phyloP scores from a whole-genome alignment of 805 yeast species.

The Suhomyces pyralidae region DNA sequence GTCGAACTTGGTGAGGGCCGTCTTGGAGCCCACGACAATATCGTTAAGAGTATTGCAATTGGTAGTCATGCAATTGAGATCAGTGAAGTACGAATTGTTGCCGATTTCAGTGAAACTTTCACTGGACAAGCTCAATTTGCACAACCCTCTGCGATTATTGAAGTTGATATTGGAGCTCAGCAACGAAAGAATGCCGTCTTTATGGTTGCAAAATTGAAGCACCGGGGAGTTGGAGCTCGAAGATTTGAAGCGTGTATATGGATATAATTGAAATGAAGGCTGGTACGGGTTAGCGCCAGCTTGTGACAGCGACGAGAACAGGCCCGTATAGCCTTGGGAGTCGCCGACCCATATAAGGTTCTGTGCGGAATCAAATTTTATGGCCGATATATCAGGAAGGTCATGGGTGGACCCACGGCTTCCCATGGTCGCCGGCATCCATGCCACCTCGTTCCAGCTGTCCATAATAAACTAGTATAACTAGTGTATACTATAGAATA shows the following conservation, averaged over 20 bases:
- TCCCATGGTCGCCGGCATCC: conserved; percentile 10
- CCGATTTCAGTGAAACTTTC: conserved; percentile 10
- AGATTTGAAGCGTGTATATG: conserved; percentile 37
- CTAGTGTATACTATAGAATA: too few species aligned
- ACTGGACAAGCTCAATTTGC: conserved; percentile 15
- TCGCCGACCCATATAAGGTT: conserved; percentile 89
- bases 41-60: conserved; percentile 30
- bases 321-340: conserved; percentile 45
- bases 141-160: conserved; percentile 34
- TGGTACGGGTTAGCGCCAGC: conserved; percentile 16
- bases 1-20: conserved; percentile 30
- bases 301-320: conserved; percentile 22
- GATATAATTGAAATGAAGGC: conserved; percentile 21
- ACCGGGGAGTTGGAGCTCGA: conserved; percentile 21
- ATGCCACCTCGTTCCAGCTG: conserved; percentile 14
- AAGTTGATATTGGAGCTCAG: conserved; percentile 30
- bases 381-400: conserved; percentile 19
- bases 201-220: conserved; percentile 27
- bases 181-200: conserved; percentile 33
- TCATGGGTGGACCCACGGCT: not conserved
- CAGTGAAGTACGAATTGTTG: conserved; percentile 10
- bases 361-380: conserved; percentile 62
- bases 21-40: conserved; percentile 26
- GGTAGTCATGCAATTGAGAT: conserved; percentile 31
- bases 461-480: conserved; percentile 9